phyloP scores from a whole-genome alignment of 805 yeast species.

The Lipomyces oligophaga region DNA sequence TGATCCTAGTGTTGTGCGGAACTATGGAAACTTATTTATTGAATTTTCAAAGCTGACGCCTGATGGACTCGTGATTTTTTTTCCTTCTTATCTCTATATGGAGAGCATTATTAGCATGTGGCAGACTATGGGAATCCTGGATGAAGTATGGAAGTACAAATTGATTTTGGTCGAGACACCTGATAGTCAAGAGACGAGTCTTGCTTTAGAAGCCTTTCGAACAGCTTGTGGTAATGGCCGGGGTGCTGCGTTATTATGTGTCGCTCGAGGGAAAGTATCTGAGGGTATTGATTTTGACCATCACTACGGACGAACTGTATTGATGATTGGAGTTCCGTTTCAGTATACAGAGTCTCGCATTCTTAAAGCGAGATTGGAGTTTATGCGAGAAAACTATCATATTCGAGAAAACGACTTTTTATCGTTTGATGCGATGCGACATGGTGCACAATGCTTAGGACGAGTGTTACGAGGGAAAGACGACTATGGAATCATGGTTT shows the following conservation, averaged over 20 bases:
- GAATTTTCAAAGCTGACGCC: constrained; percentile 96
- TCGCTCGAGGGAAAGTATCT: constrained; percentile 97
- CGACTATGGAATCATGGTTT: constrained; percentile 97
- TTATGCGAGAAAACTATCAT: constrained; percentile 85
- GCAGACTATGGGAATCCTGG: constrained; percentile 97
- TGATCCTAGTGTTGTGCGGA: constrained; percentile 96
- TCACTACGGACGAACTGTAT: constrained; percentile 94
- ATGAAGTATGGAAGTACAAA: constrained; percentile 97
- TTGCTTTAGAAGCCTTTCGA: constrained; percentile 92
- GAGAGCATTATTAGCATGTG: constrained; percentile 97
- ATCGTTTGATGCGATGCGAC: constrained; percentile 99
- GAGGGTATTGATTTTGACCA: constrained; percentile 99
- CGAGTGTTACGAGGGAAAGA: constrained; percentile 96
- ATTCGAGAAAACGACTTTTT: constrained; percentile 90
- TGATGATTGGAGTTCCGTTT: constrained; percentile 98
- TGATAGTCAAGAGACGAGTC: constrained; percentile 95
- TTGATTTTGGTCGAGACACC: constrained; percentile 95
- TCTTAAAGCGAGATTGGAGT: constrained; percentile 89
- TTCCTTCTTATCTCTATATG: constrained; percentile 96
- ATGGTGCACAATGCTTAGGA: constrained; percentile 98
- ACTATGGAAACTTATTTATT: constrained; percentile 86
- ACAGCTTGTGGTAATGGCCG: constrained; percentile 96
- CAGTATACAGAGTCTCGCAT: constrained; percentile 98
- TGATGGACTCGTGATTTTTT: constrained; percentile 96
- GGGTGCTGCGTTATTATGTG: constrained; percentile 93